Conservation (phyloP, 768 basidiomycete genomes). For the Gelatoporia subvermispora region DNA sequence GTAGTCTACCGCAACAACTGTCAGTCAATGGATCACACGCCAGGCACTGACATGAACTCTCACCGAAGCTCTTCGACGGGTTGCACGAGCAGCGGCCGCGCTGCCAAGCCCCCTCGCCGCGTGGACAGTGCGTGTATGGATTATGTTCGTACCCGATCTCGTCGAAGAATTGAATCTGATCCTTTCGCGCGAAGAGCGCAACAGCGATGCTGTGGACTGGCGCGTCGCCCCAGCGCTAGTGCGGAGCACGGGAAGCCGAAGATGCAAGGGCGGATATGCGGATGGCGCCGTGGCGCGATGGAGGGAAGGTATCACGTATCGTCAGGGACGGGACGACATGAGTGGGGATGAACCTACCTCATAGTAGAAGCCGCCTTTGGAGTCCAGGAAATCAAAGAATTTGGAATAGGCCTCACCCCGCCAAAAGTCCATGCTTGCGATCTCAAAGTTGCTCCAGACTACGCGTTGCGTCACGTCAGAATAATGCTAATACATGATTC, state of each 20-base stretch:
- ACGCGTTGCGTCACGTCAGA: neutral
- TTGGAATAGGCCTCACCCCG: conserved; percentile 74
- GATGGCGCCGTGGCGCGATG: neutral
- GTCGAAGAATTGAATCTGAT: conserved; percentile 69
- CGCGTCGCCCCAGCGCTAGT: conserved; percentile 38
- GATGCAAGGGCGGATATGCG: neutral
- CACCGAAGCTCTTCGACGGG: conserved; percentile 52
- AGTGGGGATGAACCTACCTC: conserved; percentile 46
- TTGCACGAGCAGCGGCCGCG: conserved; percentile 46
- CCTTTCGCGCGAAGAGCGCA: conserved; percentile 41
- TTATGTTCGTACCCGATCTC: conserved; percentile 65
- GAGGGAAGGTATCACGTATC: no score
- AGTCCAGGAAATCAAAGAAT: conserved; percentile 80
- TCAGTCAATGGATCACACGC: neutral
- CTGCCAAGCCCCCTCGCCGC: conserved; percentile 29
- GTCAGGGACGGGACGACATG: neutral
- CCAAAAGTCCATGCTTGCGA: conserved; percentile 89
- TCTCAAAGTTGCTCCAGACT: conserved; percentile 74
- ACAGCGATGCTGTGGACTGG: conserved; percentile 47
- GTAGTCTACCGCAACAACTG: conserved; percentile 37
- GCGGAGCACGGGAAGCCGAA: neutral
- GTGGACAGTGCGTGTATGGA: conserved; percentile 50
- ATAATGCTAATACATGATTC: no score
- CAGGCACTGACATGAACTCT: conserved; percentile 13
- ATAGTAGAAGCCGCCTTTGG: conserved; percentile 86